Percentiles rank a stretch among this genome's conserved stretches.
Evolutionary conservation across 352 stramenopile species (phyloP).

Genomic region (Pythium volutum): DNA sequence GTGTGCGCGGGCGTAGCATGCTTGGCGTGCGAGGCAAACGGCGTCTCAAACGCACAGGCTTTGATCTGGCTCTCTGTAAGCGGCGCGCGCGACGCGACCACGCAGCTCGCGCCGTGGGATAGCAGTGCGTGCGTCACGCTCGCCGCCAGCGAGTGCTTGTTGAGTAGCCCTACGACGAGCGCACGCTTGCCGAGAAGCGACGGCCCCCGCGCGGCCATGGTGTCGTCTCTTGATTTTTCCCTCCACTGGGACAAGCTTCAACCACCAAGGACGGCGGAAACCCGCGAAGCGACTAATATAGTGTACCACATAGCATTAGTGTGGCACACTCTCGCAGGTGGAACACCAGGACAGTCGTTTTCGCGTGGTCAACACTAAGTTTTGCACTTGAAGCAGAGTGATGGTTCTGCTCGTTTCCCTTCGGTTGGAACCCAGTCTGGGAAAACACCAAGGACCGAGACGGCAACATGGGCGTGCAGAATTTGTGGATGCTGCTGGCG

Average conservation of each 20-base stretch:
- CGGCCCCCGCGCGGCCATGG: not conserved
- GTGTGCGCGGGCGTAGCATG: not conserved
- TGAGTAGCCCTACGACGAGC: slow-evolving; percentile 88
- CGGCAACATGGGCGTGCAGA: slow-evolving; percentile 95
- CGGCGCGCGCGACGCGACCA: slow-evolving; percentile 66
- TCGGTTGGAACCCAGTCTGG: not conserved
- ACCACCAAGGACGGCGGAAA: slow-evolving; percentile 19
- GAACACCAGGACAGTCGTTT: too few species aligned
- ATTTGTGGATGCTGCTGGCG: slow-evolving; percentile 96
- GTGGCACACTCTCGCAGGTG: not conserved
- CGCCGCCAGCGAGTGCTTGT: slow-evolving; percentile 87
- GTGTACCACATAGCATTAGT: not conserved
- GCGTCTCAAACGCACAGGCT: slow-evolving; percentile 46
- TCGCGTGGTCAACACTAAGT: not conserved
- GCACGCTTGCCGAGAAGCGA: slow-evolving; percentile 63
- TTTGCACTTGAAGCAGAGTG: slow-evolving; percentile 22
- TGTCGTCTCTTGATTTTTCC: slow-evolving; percentile 13
- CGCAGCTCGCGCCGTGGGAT: slow-evolving; percentile 55
- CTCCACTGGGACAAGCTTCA: slow-evolving; percentile 19
- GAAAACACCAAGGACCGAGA: not conserved
- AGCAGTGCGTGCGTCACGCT: slow-evolving; percentile 68
- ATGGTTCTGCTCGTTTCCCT: slow-evolving; percentile 11
- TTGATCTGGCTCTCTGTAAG: slow-evolving; percentile 46
- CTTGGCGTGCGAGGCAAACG: slow-evolving; percentile 8
- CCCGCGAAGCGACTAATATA: not conserved